These are phyloP conservation scores for Hyaloperonospora arabidopsidis DNA, from an alignment of 352 stramenopile genomes.

Conservation along the genomic window DNA sequence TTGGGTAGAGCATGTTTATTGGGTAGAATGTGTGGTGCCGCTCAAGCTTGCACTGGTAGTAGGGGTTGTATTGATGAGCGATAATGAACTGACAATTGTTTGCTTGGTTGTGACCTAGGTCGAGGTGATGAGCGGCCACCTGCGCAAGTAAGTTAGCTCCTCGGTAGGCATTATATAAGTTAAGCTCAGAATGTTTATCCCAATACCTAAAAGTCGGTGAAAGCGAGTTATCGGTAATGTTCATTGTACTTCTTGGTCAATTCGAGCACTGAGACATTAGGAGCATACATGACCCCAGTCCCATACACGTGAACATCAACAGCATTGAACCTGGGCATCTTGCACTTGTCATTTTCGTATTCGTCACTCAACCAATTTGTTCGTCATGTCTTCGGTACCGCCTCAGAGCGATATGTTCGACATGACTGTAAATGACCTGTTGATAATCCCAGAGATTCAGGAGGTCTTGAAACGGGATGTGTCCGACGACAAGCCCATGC, in stretches of 20 bases:
- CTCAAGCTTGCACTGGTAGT: no score
- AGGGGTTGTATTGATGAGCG: no score
- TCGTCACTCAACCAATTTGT: background rate
- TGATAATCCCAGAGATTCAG: constrained; percentile 12
- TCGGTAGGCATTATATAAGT: no score
- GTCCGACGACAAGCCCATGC: constrained; percentile 1
- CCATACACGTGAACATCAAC: background rate
- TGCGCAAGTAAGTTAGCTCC: constrained; percentile 2
- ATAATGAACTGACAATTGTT: background rate
- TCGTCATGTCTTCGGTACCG: constrained; percentile 3
- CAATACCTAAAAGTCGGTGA: no score
- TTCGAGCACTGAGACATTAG: background rate
- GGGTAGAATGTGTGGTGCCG: background rate
- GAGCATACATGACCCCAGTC: background rate
- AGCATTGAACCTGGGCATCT: background rate
- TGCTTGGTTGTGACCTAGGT: constrained; percentile 5
- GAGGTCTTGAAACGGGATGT: constrained; percentile 4
- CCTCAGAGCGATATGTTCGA: background rate
- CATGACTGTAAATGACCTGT: constrained; percentile 9
- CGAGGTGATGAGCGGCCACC: constrained; percentile 9
- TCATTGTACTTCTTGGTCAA: no score
- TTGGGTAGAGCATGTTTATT: constrained; percentile 5
- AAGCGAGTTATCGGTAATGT: no score
- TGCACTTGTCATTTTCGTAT: background rate
- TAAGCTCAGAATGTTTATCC: no score